Base-by-base conservation (phyloP, 2,329 filamentous ascomycete genomes). In the Paecilomyces variotii region DNA sequence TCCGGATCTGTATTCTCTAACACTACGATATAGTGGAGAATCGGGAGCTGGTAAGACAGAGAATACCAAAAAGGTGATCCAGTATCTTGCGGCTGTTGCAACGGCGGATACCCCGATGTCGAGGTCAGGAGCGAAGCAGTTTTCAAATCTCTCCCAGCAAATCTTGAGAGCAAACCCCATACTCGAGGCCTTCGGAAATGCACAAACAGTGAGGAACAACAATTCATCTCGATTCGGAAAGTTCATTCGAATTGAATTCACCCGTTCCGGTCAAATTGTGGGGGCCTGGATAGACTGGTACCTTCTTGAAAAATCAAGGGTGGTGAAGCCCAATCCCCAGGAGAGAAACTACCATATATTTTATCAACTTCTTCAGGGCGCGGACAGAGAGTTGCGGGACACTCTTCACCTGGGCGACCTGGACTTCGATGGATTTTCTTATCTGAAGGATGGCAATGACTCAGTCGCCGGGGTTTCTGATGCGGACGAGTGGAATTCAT, bases 201-300 rank as follows among this genome's bases (percentile, higher is more conserved):
- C 94, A 1, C 95, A 99, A 72, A 99, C 94, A 0, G 91, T 99
- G 30, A 85, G 94, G 57, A 99, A 99, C 74, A 94, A 99, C 78
- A 99, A 99, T 72, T 99, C 94, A 0, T 99, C 94, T 4, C 87
- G 94, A 63, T 99, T 99, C 69, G 94, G 94, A 70, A 99, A 99
- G 74, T 99, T 99, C 69, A 99, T 99, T 71, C 85, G 95, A 55
- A 99, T 99, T 69, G 91, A 97, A 71, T 97, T 99, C 75, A 91
- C 86, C 34, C 84, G 89, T 26, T 84, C 84, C 35, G 95, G 95
- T 28, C 89, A 94, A 57, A 99, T 99, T 64, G 89, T 89, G 3
- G 95, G 95, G 35, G 94, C 94, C 25, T 97, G 91, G 76, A 97
- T 99, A 64, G 92, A 99, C 72, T 99, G 94, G 94, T 99, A 97